Percentiles rank a stretch among this genome's conserved stretches.
phyloP scores from a whole-genome alignment of 345 rosid genomes.

The Acer saccharum region DNA sequence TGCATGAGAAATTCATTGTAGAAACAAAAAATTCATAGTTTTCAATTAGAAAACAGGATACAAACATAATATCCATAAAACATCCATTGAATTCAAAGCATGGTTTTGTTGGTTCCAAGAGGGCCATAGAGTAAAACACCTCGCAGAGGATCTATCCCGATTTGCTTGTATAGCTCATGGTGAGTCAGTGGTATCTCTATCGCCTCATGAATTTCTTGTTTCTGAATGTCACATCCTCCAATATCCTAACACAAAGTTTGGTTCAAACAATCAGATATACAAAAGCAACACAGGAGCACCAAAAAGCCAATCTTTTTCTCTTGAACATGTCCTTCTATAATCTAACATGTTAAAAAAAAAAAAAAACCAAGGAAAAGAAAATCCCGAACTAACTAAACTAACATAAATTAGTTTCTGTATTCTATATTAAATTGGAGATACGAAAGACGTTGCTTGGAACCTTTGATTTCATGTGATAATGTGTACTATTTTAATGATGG shows the following conservation, averaged over 20 bases:
- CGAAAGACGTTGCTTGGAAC: too few species aligned
- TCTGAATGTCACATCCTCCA: constrained; percentile 98
- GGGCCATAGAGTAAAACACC: constrained; percentile 98
- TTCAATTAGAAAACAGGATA: constrained; percentile 15
- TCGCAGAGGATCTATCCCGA: constrained; percentile 97
- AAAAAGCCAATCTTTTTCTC: not conserved
- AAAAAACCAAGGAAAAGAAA: too few species aligned
- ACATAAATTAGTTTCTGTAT: not conserved
- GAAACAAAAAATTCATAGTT: not conserved
- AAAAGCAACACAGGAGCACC: not conserved
- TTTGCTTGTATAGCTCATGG: constrained; percentile 91
- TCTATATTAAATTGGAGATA: not conserved
- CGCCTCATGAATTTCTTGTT: constrained; percentile 99
- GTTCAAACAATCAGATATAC: not conserved
- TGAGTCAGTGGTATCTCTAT: constrained; percentile 96
- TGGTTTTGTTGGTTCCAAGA: constrained; percentile 97
- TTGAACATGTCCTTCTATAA: not conserved
- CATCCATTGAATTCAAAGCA: constrained; percentile 41
- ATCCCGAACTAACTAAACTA: too few species aligned
- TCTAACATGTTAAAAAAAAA: too few species aligned
- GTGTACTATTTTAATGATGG: not conserved
- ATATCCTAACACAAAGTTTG: constrained; percentile 60
- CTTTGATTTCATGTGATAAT: not conserved
- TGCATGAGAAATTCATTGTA: too few species aligned
- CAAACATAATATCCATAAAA: not conserved